Evolutionary conservation across 176 grass and related monocot species (phyloP).

Genomic region (Neostapfia colusana): DNA sequence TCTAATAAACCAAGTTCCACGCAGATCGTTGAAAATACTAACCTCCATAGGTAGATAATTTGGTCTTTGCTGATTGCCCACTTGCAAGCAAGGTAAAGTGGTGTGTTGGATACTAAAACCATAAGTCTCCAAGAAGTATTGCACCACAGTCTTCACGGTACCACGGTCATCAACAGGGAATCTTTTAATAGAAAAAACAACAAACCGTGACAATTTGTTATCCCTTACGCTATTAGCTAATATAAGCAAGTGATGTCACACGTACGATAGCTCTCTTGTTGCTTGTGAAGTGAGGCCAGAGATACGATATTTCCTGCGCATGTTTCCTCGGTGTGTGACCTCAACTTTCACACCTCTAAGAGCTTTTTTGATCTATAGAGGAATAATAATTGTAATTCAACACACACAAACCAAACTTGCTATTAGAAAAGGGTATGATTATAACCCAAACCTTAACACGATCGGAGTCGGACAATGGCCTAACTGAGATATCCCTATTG

Average conservation of each 20-base stretch:
- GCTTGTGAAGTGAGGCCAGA: slow-evolving; percentile 87
- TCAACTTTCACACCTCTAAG: slow-evolving; percentile 92
- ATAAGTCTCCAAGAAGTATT: slow-evolving; percentile 87
- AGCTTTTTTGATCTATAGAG: slow-evolving; percentile 80
- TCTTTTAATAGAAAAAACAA: slow-evolving; percentile 30
- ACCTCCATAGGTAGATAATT: slow-evolving; percentile 97
- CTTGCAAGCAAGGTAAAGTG: slow-evolving; percentile 89
- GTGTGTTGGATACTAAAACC: slow-evolving; percentile 91
- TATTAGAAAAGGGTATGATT: neutral
- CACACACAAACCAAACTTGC: neutral
- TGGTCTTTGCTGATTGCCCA: slow-evolving; percentile 91
- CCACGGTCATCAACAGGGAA: slow-evolving; percentile 84
- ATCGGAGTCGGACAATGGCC: slow-evolving; percentile 86
- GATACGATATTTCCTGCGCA: slow-evolving; percentile 93
- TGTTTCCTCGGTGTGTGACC: slow-evolving; percentile 90
- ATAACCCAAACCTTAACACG: slow-evolving; percentile 73
- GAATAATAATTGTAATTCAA: slow-evolving; percentile 15
- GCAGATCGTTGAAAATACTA: neutral
- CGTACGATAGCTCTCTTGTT: slow-evolving; percentile 85
- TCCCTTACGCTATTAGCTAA: neutral
- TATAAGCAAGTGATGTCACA: slow-evolving; percentile 16
- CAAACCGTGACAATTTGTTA: slow-evolving; percentile 15
- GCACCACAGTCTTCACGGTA: slow-evolving; percentile 93
- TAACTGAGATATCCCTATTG: slow-evolving; percentile 78
- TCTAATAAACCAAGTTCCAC: slow-evolving; percentile 3